These are phyloP conservation scores for Crotalaria pallida DNA, from an alignment of 306 rosid genomes.

Conservation along the genomic window DNA sequence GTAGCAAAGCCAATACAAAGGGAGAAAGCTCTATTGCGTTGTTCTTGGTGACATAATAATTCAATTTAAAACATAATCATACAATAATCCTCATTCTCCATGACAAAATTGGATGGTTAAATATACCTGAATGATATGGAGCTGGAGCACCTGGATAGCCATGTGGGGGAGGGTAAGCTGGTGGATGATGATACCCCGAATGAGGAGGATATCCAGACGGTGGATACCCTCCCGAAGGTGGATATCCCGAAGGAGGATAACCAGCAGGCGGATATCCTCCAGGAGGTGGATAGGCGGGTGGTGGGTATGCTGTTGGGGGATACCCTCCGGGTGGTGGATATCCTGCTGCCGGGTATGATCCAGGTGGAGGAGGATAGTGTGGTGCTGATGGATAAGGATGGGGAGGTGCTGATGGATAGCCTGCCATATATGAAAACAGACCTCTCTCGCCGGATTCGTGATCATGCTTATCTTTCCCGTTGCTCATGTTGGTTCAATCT, in stretches of 20 bases:
- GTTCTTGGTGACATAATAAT: neutral
- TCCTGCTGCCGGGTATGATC: conserved; percentile 3
- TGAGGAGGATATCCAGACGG: conserved; percentile 29
- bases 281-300: neutral
- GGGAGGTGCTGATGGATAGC: conserved; percentile 9
- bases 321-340: conserved; percentile 27
- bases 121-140: conserved; percentile 27
- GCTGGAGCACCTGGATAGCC: conserved; percentile 25
- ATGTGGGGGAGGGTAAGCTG: conserved; percentile 24
- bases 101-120: neutral
- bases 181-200: conserved; percentile 21
- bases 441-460: conserved; percentile 35
- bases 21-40: neutral
- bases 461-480: conserved; percentile 13
- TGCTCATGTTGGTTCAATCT: conserved; percentile 35
- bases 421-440: conserved; percentile 25
- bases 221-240: conserved; percentile 31
- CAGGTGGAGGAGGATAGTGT: conserved; percentile 13
- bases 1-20: neutral
- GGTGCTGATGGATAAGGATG: conserved; percentile 26
- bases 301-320: conserved; percentile 27
- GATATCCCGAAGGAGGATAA: conserved; percentile 26
- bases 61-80: neutral
- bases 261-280: conserved; percentile 13
- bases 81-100: neutral